These are phyloP conservation scores for Penicillium vulpinum DNA, from an alignment of 2,329 filamentous ascomycete species.

Conservation along the genomic window DNA sequence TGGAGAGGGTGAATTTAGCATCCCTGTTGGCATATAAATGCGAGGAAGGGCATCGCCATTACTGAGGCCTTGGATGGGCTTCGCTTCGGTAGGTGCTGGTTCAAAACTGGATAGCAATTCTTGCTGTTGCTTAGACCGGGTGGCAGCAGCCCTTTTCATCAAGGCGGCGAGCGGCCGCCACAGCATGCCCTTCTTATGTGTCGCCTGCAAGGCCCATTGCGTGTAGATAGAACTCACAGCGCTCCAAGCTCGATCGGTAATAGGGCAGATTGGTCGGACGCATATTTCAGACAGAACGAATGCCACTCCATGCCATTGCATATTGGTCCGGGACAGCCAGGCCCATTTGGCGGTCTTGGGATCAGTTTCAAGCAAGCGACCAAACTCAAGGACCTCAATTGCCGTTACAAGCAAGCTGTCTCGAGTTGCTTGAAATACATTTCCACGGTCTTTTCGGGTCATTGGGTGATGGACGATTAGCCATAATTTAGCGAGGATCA, in stretches of 20 bases:
- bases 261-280: constrained; percentile 55
- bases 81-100: constrained; percentile 7
- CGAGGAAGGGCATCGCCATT: constrained; percentile 21
- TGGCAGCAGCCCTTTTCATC: constrained; percentile 58
- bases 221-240: constrained; percentile 53
- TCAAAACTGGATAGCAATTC: constrained; percentile 27
- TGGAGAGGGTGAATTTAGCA: neutral
- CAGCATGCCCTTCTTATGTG: constrained; percentile 56
- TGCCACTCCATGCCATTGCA: constrained; percentile 66
- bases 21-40: constrained; percentile 19
- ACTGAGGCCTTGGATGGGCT: constrained; percentile 4
- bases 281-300: constrained; percentile 63
- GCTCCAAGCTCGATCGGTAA: constrained; percentile 62
- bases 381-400: constrained; percentile 73
- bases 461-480: constrained; percentile 74
- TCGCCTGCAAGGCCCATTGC: constrained; percentile 35
- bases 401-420: constrained; percentile 71
- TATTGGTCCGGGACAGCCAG: constrained; percentile 65
- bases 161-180: constrained; percentile 65
- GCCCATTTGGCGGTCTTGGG: constrained; percentile 62
- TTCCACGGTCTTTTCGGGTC: constrained; percentile 59
- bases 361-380: constrained; percentile 65
- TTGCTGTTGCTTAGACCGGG: constrained; percentile 52
- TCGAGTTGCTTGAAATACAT: constrained; percentile 61
- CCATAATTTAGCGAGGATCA: constrained; percentile 77